phyloP scores from a whole-genome alignment of 768 basidiomycete species.

The Phylloporus scabripes region DNA sequence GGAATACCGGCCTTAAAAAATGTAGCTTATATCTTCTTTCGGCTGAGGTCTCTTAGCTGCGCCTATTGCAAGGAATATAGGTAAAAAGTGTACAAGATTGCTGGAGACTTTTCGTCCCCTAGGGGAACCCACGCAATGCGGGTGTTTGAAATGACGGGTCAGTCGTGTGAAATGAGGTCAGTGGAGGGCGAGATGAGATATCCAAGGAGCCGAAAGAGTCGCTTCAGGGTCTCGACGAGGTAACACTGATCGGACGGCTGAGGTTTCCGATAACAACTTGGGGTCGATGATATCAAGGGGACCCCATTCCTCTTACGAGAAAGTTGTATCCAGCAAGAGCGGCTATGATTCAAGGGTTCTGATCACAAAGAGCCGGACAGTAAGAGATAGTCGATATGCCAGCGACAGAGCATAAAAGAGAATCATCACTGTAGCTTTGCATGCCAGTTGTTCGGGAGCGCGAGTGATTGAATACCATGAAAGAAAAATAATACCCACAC shows the following conservation, averaged over 20 bases:
- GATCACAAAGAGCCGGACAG: constrained; percentile 34
- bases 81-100: constrained; percentile 40
- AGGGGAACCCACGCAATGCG: constrained; percentile 12
- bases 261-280: background rate
- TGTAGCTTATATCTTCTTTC: too few relatives aligned
- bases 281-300: constrained; percentile 57
- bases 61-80: constrained; percentile 55
- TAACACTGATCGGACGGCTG: constrained; percentile 38
- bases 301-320: constrained; percentile 52
- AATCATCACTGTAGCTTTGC: constrained; percentile 23
- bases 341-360: constrained; percentile 66
- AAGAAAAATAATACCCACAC: constrained; percentile 56
- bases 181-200: too few relatives aligned
- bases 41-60: constrained; percentile 46
- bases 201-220: too few relatives aligned
- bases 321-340: constrained; percentile 72
- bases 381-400: constrained; percentile 68
- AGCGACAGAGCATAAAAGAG: constrained; percentile 49
- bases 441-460: background rate
- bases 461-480: constrained; percentile 37
- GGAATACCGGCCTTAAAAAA: too few relatives aligned
- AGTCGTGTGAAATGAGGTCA: constrained; percentile 44
- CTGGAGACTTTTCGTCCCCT: constrained; percentile 22
- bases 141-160: constrained; percentile 32
- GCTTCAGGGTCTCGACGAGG: constrained; percentile 16